Evolutionary conservation across 2,329 filamentous ascomycete genomes (phyloP).

Genomic region (Proliferodiscus dingleyae): DNA sequence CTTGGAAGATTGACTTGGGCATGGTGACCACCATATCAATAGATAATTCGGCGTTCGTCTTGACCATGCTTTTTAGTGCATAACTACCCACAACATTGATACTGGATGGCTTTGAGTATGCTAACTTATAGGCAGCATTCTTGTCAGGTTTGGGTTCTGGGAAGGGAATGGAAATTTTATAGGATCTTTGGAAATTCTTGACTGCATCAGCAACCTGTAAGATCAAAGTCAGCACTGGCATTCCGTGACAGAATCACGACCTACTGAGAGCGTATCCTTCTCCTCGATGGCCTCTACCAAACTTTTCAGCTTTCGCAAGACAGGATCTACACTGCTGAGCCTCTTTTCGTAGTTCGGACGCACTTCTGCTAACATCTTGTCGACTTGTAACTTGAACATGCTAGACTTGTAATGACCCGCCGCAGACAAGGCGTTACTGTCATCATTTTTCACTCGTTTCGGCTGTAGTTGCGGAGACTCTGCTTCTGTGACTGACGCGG

Average conservation of each 20-base stretch:
- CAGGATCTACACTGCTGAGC: slow-evolving; percentile 46
- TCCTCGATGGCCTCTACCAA: slow-evolving; percentile 53
- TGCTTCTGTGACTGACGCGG: slow-evolving; percentile 5
- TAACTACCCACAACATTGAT: slow-evolving; percentile 91
- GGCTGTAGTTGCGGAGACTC: slow-evolving; percentile 8
- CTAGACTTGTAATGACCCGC: slow-evolving; percentile 54
- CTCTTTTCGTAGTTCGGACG: slow-evolving; percentile 54
- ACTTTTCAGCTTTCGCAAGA: slow-evolving; percentile 49
- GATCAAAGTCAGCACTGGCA: background rate
- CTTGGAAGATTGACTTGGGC: slow-evolving; percentile 74
- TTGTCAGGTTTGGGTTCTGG: slow-evolving; percentile 72
- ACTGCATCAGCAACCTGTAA: slow-evolving; percentile 62
- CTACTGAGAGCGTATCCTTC: slow-evolving; percentile 41
- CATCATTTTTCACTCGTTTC: slow-evolving; percentile 19
- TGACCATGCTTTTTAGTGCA: slow-evolving; percentile 67
- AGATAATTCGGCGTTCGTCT: slow-evolving; percentile 51
- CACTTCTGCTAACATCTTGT: slow-evolving; percentile 55
- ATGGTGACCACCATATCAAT: slow-evolving; percentile 87
- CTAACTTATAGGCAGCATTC: slow-evolving; percentile 76
- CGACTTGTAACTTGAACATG: slow-evolving; percentile 63
- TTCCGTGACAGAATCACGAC: background rate
- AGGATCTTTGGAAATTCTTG: slow-evolving; percentile 60
- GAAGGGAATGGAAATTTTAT: slow-evolving; percentile 73
- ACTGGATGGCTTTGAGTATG: slow-evolving; percentile 68
- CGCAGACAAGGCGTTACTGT: slow-evolving; percentile 36